A percentile compares a stretch with the other conserved stretches of the same genome.
phyloP scores from a whole-genome alignment of 331 rosid genomes.

The Saraca asoca region DNA sequence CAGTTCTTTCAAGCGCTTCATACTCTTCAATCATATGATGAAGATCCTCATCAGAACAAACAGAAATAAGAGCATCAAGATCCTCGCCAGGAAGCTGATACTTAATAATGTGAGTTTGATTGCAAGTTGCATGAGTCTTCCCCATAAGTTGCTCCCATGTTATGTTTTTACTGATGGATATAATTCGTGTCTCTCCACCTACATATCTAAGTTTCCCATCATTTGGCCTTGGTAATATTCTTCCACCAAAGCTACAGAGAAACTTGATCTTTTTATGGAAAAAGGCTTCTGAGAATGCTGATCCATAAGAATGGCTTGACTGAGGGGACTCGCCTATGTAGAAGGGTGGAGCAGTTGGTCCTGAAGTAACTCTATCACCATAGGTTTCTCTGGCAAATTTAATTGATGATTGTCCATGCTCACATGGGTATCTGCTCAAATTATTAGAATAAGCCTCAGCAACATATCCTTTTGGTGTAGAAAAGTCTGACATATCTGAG shows the following conservation, averaged over 20 bases:
- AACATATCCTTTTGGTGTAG: constrained; percentile 40
- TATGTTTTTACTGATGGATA: constrained; percentile 60
- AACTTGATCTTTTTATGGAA: constrained; percentile 62
- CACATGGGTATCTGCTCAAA: constrained; percentile 47
- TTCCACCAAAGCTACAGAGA: constrained; percentile 96
- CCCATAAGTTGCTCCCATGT: constrained; percentile 59
- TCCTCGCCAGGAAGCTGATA: constrained; percentile 99
- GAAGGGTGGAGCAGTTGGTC: constrained; percentile 40
- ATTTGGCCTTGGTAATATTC: constrained; percentile 80
- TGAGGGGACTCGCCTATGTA: constrained; percentile 53
- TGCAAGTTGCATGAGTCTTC: constrained; percentile 71
- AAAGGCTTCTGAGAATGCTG: constrained; percentile 49
- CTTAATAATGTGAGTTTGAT: constrained; percentile 72
- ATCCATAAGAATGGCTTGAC: constrained; percentile 49
- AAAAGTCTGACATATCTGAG: constrained; percentile 51
- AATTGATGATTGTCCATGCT: constrained; percentile 51
- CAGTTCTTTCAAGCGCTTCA: constrained; percentile 75
- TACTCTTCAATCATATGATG: constrained; percentile 88
- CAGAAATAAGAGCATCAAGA: constrained; percentile 93
- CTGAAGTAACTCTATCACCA: constrained; percentile 40
- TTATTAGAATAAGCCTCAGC: constrained; percentile 53
- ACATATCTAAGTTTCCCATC: constrained; percentile 88
- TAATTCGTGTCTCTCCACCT: constrained; percentile 88
- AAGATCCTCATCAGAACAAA: constrained; percentile 93
- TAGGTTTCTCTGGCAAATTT: constrained; percentile 44